Conservation (phyloP, 108 stramenopile genomes). For the Phaeodactylum tricornutum region DNA sequence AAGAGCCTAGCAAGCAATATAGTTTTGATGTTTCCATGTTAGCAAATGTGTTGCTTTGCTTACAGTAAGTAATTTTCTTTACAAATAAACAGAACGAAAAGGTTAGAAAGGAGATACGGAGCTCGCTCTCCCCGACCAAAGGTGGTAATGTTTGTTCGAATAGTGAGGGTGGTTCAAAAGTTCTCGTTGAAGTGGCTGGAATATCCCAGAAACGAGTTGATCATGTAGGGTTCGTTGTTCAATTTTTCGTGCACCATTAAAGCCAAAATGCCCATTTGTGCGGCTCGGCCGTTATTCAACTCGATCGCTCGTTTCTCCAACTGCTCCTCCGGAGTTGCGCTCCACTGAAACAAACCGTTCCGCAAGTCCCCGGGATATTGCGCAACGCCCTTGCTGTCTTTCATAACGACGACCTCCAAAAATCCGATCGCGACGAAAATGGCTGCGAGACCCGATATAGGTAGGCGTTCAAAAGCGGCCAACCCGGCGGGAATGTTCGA, state of each 20-base stretch:
- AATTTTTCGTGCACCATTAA: constrained; percentile 84
- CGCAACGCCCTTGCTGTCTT: constrained; percentile 42
- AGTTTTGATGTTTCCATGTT: too few species aligned
- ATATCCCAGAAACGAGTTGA: constrained; percentile 33
- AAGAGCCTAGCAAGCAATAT: too few species aligned
- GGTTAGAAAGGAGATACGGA: too few species aligned
- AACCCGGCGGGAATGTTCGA: constrained; percentile 47
- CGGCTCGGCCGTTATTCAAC: constrained; percentile 89
- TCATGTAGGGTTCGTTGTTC: constrained; percentile 32
- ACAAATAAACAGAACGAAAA: too few species aligned
- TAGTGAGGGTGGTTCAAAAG: background rate
- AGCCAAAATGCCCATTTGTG: constrained; percentile 85
- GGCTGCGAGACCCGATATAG: constrained; percentile 33
- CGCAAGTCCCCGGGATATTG: constrained; percentile 73
- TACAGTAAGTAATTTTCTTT: too few species aligned
- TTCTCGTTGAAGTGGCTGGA: constrained; percentile 29
- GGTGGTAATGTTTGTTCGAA: too few species aligned
- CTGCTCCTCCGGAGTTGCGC: constrained; percentile 37
- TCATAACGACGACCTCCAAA: constrained; percentile 63
- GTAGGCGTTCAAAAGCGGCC: constrained; percentile 47
- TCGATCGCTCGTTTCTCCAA: constrained; percentile 77
- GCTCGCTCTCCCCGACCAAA: too few species aligned
- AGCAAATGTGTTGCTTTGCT: too few species aligned
- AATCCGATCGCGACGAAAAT: constrained; percentile 57
- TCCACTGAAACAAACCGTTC: constrained; percentile 74